Evolutionary conservation across 441 rosid species (phyloP), one percentile per base, ranked within the genome.

Genomic region (Populus hybrid): DNA sequence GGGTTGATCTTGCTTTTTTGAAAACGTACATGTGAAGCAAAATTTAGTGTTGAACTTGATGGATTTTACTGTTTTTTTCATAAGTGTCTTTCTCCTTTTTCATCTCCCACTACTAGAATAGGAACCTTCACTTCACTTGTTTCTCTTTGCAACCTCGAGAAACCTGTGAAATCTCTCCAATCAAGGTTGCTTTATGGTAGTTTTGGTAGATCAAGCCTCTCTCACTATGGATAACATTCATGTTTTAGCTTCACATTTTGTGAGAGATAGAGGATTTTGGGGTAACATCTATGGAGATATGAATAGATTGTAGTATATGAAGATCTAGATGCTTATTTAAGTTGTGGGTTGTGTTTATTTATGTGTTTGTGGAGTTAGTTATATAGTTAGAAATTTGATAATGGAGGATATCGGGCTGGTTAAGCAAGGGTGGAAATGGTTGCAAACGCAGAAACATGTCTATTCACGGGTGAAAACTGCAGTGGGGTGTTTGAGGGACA

Each of bases 351-450:
- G 28, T 9, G 8, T 77, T 70, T 57, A 65, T 36, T 77, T 65
- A 54, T 64, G 64, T 73, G 40, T 69, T 57, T 77, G 67, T 74
- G 7, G 28, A 46, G 35, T 34, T 76, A 63, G 71, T 42, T 50
- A 30, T 70, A 11, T 40, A 75, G 72, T 40, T 40, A 23, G 64
- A 84, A n/a, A 73, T 66, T 14, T 32, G 32, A n/a, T 59, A 38
- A 96, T 96, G 99, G 98, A 90, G 84, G 99, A 97, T 78, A 92
- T 97, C 78, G 95, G 97, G 71, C 84, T 97, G 80, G 91, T 92
- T 65, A 88, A 88, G 82, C 99, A 92, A 83, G 97, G 91, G 1
- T 92, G 94, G 98, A 85, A 90, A 83, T 97, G 99, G 99, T 79
- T 95, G 80, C 90, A 87, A 65, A 86, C 93, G 5, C 99, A 92